Conservation (phyloP, 73 alveolate species). For the Stentor coeruleus region DNA sequence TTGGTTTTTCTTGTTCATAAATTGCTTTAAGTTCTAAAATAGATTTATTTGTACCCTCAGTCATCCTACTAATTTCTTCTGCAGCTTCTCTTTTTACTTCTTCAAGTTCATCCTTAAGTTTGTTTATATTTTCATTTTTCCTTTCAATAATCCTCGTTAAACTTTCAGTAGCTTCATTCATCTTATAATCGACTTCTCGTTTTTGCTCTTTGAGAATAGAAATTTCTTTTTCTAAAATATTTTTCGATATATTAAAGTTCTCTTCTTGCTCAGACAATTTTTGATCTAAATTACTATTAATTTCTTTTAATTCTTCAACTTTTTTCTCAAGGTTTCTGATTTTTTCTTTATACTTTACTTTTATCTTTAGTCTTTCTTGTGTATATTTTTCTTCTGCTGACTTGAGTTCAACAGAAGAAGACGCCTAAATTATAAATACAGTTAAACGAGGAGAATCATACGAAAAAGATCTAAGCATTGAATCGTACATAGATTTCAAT, state of each 20-base stretch:
- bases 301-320: neutral
- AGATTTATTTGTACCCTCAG: neutral
- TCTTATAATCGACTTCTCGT: neutral
- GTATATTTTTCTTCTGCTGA: neutral
- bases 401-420: neutral
- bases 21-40: neutral
- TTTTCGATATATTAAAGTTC: neutral
- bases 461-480: neutral
- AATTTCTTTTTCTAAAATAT: neutral
- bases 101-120: neutral
- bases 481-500: conserved; percentile 15
- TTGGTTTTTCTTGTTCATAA: neutral
- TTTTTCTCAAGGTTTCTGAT: neutral
- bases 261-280: neutral
- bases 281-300: neutral
- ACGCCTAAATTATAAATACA: neutral
- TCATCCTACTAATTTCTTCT: neutral
- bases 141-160: neutral
- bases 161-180: neutral
- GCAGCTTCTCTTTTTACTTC: neutral
- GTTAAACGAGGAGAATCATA: neutral
- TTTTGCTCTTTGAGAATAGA: neutral
- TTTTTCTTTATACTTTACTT: neutral
- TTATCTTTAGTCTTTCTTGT: neutral
- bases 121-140: neutral